Evolutionary conservation across 768 basidiomycete species (phyloP), one percentile per base, ranked within the genome.

Genomic region (Krasilnikovozyma curviuscula): DNA sequence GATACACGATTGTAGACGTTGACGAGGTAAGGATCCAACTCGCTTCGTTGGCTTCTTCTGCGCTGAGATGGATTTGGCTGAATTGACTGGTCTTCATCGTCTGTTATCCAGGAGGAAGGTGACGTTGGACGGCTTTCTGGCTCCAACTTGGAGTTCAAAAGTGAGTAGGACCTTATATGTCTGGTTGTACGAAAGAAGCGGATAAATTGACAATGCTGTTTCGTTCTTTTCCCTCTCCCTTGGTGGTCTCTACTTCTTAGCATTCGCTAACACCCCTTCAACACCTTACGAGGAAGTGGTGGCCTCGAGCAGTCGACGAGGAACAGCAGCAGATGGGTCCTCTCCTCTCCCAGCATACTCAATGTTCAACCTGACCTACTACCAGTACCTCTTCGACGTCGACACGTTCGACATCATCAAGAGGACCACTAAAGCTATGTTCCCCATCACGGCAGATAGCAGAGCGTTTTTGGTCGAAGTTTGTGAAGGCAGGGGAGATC

Each of bases 401-500:
- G 50, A 52, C 23, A 32, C 40, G 6, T 30, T 39, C 25, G 50
- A 52, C n/a, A 34, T 52, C 25, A 18, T 52, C 13, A 35, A 52
- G 50, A 38, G 50, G 16, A 52, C 44, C 19, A 38, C 38, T 4
- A 46, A 52, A 34, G 50, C 50, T 10, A 28, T 52, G 24, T 27
- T 52, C 18, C 50, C 50, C 5, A 2, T 52, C 50, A 5, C 44
- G 47, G 28, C 50, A 44, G 5, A 52, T 45, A 8, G 50, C n/a
- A n/a, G 50, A 0, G 33, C 28, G n/a, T 66, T 64, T 44, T 45
- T 66, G 18, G 33, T 53, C 7, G 60, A 63, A 30, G 57, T 58
- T 0, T 66, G 65, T 48, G 62, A 64, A 12, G 60, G 58, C 4
- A 54, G 61, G 37, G 57, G 63, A 0, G 65, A 66, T 45, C 49